Percentiles rank a stretch among this genome's conserved stretches.
Evolutionary conservation across 331 rosid genomes (phyloP).

Genomic region (Quercus tomentella): DNA sequence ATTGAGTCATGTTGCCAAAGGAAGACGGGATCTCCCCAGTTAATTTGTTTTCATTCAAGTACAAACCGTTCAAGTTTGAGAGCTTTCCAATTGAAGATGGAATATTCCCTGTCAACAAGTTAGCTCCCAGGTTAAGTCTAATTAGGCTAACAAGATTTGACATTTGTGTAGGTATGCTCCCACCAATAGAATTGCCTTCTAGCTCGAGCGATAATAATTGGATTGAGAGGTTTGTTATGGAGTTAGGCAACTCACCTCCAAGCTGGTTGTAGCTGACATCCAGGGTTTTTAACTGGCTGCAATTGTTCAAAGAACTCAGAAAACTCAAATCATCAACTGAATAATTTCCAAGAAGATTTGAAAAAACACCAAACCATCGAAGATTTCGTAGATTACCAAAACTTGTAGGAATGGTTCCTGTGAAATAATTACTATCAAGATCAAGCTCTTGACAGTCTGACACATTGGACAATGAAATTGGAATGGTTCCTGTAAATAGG

Average conservation of each 20-base stretch:
- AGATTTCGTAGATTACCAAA: not conserved
- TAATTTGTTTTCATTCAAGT: not conserved
- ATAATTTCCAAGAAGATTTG: not conserved
- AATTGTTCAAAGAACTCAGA: no score
- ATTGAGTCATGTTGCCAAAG: not conserved
- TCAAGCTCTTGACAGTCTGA: not conserved
- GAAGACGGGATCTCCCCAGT: not conserved
- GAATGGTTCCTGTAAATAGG: not conserved
- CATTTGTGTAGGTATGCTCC: not conserved
- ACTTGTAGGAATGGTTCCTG: not conserved
- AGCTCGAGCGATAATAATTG: not conserved
- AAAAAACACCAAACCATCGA: accelerated
- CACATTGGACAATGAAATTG: not conserved
- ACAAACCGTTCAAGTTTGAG: not conserved
- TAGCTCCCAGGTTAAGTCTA: not conserved
- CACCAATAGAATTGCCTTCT: not conserved
- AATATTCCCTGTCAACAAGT: not conserved
- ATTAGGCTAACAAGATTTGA: not conserved
- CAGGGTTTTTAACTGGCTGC: no score
- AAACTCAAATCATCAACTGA: not conserved
- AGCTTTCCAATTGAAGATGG: not conserved
- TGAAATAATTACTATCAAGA: not conserved
- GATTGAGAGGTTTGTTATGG: not conserved
- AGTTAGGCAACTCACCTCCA: not conserved
- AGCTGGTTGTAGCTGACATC: accelerated